phyloP scores from a whole-genome alignment of 305 asterid genomes.

The Fraxinus angustifolia region DNA sequence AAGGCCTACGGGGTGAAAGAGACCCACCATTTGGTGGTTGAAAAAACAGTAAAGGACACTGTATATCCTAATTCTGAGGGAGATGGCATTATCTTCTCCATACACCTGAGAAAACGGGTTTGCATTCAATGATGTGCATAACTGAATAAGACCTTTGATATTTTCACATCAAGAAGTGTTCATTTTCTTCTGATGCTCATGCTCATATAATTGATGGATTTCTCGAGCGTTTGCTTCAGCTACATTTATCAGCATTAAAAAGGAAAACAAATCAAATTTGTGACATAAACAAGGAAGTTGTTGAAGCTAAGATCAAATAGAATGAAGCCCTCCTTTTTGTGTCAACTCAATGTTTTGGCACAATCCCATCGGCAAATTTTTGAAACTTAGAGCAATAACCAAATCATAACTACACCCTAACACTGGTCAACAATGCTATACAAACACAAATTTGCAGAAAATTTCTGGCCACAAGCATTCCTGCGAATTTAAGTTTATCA shows the following conservation, averaged over 20 bases:
- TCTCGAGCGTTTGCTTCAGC: neutral
- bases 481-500: neutral
- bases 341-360: neutral
- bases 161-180: neutral
- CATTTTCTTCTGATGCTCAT: neutral
- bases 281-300: neutral
- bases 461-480: neutral
- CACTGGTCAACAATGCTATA: neutral
- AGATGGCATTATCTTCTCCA: neutral
- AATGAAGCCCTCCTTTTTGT: neutral
- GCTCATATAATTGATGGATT: neutral
- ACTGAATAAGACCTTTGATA: neutral
- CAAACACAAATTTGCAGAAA: neutral
- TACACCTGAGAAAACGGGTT: neutral
- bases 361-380: neutral
- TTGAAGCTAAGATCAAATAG: neutral
- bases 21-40: neutral
- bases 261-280: neutral
- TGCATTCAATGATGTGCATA: neutral
- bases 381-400: neutral
- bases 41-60: neutral
- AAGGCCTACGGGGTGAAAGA: neutral
- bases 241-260: neutral
- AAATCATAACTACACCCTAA: neutral
- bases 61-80: neutral